These are phyloP conservation scores for Monosporozyma solicola DNA, from an alignment of 805 yeast genomes.

Conservation along the genomic window DNA sequence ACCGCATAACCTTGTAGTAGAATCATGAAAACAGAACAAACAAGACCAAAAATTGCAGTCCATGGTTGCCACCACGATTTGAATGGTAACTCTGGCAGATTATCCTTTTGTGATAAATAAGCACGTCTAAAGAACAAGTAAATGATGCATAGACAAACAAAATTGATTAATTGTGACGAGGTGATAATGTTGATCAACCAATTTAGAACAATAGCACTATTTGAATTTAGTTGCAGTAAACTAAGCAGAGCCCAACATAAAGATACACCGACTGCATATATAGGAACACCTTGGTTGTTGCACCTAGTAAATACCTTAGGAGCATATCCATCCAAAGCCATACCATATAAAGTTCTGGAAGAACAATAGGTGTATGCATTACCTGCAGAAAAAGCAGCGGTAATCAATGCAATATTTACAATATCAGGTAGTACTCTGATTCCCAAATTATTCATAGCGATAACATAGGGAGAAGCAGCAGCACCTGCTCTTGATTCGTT, in stretches of 20 bases:
- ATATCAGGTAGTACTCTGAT: slow-evolving; percentile 64
- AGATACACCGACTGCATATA: slow-evolving; percentile 44
- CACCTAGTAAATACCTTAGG: slow-evolving; percentile 59
- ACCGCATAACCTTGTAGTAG: slow-evolving; percentile 61
- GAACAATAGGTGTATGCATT: slow-evolving; percentile 73
- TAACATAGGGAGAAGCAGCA: slow-evolving; percentile 71
- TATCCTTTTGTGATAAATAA: slow-evolving; percentile 42
- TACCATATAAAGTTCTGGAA: slow-evolving; percentile 56
- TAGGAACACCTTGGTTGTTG: slow-evolving; percentile 61
- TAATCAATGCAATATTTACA: slow-evolving; percentile 67
- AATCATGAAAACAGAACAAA: slow-evolving; percentile 42
- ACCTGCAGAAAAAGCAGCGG: slow-evolving; percentile 77
- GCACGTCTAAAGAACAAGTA: slow-evolving; percentile 58
- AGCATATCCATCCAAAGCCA: slow-evolving; percentile 65
- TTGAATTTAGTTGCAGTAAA: slow-evolving; percentile 51
- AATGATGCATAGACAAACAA: slow-evolving; percentile 46
- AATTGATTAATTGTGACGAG: slow-evolving; percentile 57
- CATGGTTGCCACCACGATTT: slow-evolving; percentile 54
- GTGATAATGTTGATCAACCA: slow-evolving; percentile 71
- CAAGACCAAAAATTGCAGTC: slow-evolving; percentile 41
- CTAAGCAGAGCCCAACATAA: slow-evolving; percentile 56
- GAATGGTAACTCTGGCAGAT: slow-evolving; percentile 36
- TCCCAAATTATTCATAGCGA: slow-evolving; percentile 66
- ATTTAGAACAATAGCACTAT: slow-evolving; percentile 53
- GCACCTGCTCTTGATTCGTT: slow-evolving; percentile 63